Evolutionary conservation across 768 basidiomycete species (phyloP).

Genomic region (Suillus tomentosus): DNA sequence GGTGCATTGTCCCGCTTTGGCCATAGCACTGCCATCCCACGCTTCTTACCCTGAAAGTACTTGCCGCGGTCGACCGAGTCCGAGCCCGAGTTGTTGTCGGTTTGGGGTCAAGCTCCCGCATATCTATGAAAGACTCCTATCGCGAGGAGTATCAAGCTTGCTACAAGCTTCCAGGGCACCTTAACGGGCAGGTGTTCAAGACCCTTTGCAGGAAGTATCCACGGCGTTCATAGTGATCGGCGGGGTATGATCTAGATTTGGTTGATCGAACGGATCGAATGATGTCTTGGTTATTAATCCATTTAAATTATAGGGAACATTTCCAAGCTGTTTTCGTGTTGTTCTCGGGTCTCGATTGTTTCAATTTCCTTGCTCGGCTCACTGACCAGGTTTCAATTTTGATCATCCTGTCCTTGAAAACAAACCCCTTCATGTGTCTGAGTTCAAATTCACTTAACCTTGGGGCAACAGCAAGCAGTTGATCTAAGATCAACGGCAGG

Average conservation of each 20-base stretch:
- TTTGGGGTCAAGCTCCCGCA: too few relatives aligned
- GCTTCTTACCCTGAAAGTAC: too few relatives aligned
- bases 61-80: too few relatives aligned
- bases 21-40: too few relatives aligned
- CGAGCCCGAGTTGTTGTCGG: too few relatives aligned
- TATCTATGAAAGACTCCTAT: too few relatives aligned
- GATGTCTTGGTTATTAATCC: conserved; percentile 2
- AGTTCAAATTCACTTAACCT: not conserved
- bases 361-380: conserved; percentile 1
- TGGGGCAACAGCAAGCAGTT: not conserved
- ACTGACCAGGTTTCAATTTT: not conserved
- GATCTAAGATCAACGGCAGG: not conserved
- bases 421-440: conserved; percentile 3
- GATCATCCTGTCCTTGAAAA: not conserved
- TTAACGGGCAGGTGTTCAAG: not conserved
- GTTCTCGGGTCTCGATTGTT: not conserved
- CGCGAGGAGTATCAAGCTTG: not conserved
- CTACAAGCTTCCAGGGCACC: not conserved
- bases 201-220: not conserved
- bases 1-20: too few relatives aligned
- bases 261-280: conserved; percentile 1
- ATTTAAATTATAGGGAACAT: conserved; percentile 1
- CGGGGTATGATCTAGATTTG: not conserved
- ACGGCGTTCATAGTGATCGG: conserved; percentile 1
- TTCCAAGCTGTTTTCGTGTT: not conserved